phyloP scores from a whole-genome alignment of 352 stramenopile genomes.

The Phytophthora foliorum region DNA sequence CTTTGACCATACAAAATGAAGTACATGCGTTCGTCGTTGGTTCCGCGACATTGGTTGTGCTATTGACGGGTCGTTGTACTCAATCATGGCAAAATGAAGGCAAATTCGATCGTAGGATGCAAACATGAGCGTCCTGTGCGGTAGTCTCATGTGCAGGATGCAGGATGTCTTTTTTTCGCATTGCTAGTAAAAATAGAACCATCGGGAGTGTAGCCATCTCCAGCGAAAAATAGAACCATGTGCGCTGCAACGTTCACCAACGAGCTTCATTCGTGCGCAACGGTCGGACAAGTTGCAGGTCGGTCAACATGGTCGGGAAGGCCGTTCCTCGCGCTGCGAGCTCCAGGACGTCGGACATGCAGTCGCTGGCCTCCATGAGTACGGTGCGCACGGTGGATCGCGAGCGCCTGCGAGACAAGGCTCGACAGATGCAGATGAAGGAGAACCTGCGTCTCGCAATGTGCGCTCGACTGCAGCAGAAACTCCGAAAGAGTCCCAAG shows the following conservation, averaged over 20 bases:
- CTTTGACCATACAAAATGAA: not conserved
- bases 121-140: no score
- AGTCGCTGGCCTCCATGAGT: conserved; percentile 35
- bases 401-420: conserved; percentile 76
- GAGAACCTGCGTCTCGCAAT: conserved; percentile 73
- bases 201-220: no score
- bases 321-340: conserved; percentile 27
- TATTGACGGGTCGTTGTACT: no score
- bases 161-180: no score
- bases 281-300: conserved; percentile 4
- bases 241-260: not conserved
- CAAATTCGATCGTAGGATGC: no score
- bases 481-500: conserved; percentile 70
- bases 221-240: conserved; percentile 16
- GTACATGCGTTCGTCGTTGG: no score
- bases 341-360: conserved; percentile 52
- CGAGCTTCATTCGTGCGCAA: conserved; percentile 7
- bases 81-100: no score
- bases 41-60: no score
- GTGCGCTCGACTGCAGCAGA: conserved; percentile 80
- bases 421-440: conserved; percentile 76
- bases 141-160: no score
- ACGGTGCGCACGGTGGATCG: conserved; percentile 72
- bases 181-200: not conserved
- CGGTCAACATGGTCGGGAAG: conserved; percentile 48